Evolutionary conservation across 768 basidiomycete genomes (phyloP).

Genomic region (Pisolithus orientalis): DNA sequence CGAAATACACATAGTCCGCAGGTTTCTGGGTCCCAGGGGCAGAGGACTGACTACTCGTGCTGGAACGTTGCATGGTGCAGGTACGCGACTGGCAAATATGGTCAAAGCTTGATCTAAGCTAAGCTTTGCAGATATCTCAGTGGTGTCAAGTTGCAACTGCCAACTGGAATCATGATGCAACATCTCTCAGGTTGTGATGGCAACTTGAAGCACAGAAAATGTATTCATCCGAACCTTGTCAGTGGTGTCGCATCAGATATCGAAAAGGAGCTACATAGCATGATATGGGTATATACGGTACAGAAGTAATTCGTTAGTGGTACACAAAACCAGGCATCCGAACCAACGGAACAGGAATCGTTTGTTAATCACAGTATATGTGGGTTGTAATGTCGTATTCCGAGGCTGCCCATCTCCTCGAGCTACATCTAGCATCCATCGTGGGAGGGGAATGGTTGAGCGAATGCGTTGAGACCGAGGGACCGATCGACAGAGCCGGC

Average conservation of each 20-base stretch:
- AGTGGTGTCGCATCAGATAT: neutral
- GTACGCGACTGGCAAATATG: neutral
- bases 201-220: neutral
- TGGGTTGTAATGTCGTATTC: conserved; percentile 4
- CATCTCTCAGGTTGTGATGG: neutral
- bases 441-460: neutral
- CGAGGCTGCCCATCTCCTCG: conserved; percentile 18
- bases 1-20: conserved; percentile 87
- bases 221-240: neutral
- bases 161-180: too few relatives aligned
- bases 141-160: neutral
- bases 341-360: neutral
- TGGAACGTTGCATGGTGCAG: neutral
- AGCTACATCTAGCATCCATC: conserved; percentile 3
- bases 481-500: neutral
- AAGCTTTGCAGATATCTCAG: neutral
- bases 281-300: neutral
- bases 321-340: neutral
- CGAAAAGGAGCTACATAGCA: neutral
- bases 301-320: neutral
- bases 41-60: neutral
- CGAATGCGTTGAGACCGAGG: conserved; percentile 2
- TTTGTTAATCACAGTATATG: neutral
- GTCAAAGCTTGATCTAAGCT: neutral
- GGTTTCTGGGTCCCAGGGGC: conserved; percentile 25